phyloP scores from a whole-genome alignment of 306 rosid genomes.

The Rosa rugosa region DNA sequence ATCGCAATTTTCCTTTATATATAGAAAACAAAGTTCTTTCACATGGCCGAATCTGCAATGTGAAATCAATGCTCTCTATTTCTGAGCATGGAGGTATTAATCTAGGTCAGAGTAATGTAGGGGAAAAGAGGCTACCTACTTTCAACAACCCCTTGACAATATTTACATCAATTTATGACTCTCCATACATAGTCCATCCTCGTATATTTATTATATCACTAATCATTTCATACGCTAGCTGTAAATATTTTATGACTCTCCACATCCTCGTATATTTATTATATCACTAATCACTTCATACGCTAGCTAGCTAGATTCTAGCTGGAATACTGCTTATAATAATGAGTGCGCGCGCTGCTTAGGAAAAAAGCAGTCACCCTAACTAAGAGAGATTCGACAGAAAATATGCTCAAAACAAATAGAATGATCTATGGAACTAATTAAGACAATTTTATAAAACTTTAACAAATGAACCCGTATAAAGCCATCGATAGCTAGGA shows the following conservation, averaged over 20 bases:
- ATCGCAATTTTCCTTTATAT: neutral
- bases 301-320: neutral
- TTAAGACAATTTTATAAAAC: neutral
- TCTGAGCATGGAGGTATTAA: neutral
- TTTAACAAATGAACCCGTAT: neutral
- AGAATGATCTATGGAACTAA: neutral
- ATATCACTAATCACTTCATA: neutral
- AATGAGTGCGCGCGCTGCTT: neutral
- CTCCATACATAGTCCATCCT: no score
- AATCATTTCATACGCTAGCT: neutral
- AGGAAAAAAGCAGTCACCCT: neutral
- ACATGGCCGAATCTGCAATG: neutral
- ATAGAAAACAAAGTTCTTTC: neutral
- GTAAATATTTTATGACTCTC: no score
- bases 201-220: neutral
- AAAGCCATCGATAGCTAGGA: neutral
- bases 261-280: neutral
- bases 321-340: neutral
- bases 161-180: neutral
- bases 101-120: neutral
- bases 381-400: neutral
- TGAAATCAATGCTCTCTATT: neutral
- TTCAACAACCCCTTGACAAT: constrained; percentile 13
- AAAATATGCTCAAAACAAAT: neutral
- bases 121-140: neutral